Percentiles rank a stretch among this genome's conserved stretches.
These are phyloP conservation scores for Xerocomellus chrysenteron DNA, from an alignment of 768 basidiomycete genomes.

Conservation along the genomic window DNA sequence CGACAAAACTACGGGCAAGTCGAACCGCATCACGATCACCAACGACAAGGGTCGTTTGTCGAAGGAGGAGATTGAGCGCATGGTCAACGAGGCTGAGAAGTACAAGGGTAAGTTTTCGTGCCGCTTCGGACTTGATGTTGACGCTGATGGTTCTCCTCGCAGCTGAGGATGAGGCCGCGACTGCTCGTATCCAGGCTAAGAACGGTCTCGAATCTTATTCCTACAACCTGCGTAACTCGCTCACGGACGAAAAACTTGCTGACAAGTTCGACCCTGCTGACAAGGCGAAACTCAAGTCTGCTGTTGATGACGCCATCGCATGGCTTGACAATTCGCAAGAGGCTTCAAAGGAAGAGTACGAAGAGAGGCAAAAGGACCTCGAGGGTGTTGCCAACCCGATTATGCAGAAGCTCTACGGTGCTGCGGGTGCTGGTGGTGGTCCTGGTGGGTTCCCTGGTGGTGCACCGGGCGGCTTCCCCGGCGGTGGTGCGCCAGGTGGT, in stretches of 20 bases:
- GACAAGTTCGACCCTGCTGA: conserved; percentile 85
- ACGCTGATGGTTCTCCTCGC: conserved; percentile 8
- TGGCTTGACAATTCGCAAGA: conserved; percentile 90
- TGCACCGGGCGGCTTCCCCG: conserved; percentile 51
- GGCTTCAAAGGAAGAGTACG: conserved; percentile 92
- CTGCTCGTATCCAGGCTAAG: conserved; percentile 81
- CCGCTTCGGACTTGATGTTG: conserved; percentile 3
- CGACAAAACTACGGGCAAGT: conserved; percentile 97
- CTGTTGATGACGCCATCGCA: conserved; percentile 79
- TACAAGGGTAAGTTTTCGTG: conserved; percentile 62
- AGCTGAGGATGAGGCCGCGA: conserved; percentile 87
- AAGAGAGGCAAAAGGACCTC: conserved; percentile 89
- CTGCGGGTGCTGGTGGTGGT: conserved; percentile 40
- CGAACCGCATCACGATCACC: conserved; percentile 89
- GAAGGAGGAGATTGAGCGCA: conserved; percentile 97
- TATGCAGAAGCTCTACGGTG: conserved; percentile 69
- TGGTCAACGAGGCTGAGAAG: conserved; percentile 93
- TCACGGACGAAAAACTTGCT: conserved; percentile 81
- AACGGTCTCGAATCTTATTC: conserved; percentile 92
- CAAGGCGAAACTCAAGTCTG: conserved; percentile 78
- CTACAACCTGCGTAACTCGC: conserved; percentile 92
- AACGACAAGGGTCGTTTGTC: conserved; percentile 97
- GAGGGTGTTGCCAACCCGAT: conserved; percentile 80
- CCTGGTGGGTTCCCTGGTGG: conserved; percentile 59
- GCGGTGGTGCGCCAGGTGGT: conserved; percentile 68